A percentile compares a stretch with the other conserved stretches of the same genome.
phyloP scores from a whole-genome alignment of 768 basidiomycete species.

The Hemileccinum rubropunctum region DNA sequence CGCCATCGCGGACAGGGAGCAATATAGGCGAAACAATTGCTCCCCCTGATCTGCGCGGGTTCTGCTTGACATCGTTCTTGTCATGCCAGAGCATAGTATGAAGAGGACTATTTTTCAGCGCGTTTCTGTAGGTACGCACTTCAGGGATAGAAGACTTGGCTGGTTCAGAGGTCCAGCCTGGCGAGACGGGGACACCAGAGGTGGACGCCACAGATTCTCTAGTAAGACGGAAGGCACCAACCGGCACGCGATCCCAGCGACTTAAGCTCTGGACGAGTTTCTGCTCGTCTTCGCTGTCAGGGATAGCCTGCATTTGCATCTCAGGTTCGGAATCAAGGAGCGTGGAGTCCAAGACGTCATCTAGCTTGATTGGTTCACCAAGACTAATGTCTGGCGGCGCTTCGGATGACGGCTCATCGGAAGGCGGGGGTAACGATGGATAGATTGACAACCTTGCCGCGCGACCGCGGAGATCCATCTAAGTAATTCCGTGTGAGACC shows the following conservation, averaged over 20 bases:
- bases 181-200: conserved; percentile 29
- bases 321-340: conserved; percentile 61
- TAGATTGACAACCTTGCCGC: conserved; percentile 34
- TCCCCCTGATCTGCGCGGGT: conserved; percentile 28
- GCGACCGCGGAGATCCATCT: conserved; percentile 33
- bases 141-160: conserved; percentile 18
- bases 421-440: conserved; percentile 31
- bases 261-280: conserved; percentile 49
- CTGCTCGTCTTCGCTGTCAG: conserved; percentile 37
- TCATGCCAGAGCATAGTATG: conserved; percentile 54
- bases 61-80: conserved; percentile 21
- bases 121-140: conserved; percentile 33
- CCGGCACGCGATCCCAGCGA: conserved; percentile 74
- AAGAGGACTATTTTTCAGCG: conserved; percentile 54
- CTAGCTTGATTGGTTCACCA: conserved; percentile 54
- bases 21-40: conserved; percentile 50
- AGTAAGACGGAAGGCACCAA: conserved; percentile 69
- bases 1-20: conserved; percentile 52
- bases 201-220: conserved; percentile 32
- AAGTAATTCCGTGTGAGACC: conserved; percentile 5
- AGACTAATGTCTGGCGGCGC: conserved; percentile 38
- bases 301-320: conserved; percentile 24
- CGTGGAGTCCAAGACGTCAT: conserved; percentile 76
- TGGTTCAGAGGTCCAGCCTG: conserved; percentile 30
- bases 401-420: conserved; percentile 35